These are phyloP conservation scores for Amphibolis antarctica DNA, from an alignment of 106 monocot genomes.

Conservation along the genomic window DNA sequence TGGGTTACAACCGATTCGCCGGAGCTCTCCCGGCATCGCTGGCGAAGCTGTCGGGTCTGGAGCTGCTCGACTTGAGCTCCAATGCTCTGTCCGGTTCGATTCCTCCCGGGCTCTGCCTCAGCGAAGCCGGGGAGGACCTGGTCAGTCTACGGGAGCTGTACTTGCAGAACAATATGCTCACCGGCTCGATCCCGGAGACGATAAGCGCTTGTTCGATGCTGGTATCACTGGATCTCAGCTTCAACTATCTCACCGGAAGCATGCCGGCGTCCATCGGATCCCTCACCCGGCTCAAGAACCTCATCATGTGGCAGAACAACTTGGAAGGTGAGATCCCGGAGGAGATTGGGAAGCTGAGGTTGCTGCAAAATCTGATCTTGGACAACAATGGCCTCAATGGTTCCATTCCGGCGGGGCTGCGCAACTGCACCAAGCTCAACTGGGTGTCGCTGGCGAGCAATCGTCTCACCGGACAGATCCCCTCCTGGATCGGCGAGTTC, in stretches of 20 bases:
- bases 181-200: slow-evolving; percentile 32
- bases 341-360: slow-evolving; percentile 20
- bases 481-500: slow-evolving; percentile 55
- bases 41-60: slow-evolving; percentile 7
- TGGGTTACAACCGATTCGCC: slow-evolving; percentile 5
- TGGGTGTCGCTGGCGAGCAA: slow-evolving; percentile 86
- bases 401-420: slow-evolving; percentile 29
- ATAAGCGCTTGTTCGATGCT: slow-evolving; percentile 51
- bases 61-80: slow-evolving; percentile 17
- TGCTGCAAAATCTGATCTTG: slow-evolving; percentile 66
- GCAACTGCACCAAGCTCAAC: slow-evolving; percentile 50
- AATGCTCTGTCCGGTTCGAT: slow-evolving; percentile 29
- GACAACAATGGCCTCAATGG: slow-evolving; percentile 78
- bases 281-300: slow-evolving; percentile 33
- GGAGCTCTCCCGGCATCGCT: neutral
- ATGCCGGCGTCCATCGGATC: slow-evolving; percentile 43
- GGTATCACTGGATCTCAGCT: slow-evolving; percentile 66
- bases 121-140: neutral
- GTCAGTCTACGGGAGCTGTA: slow-evolving; percentile 39
- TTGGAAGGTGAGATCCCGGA: slow-evolving; percentile 61
- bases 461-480: slow-evolving; percentile 46
- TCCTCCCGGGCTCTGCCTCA: slow-evolving; percentile 31
- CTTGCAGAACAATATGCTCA: slow-evolving; percentile 61
- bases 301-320: slow-evolving; percentile 84
- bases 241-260: slow-evolving; percentile 54